These are phyloP conservation scores for Erigeron philadelphicus DNA, from an alignment of 140 eudicot genomes.

Conservation along the genomic window DNA sequence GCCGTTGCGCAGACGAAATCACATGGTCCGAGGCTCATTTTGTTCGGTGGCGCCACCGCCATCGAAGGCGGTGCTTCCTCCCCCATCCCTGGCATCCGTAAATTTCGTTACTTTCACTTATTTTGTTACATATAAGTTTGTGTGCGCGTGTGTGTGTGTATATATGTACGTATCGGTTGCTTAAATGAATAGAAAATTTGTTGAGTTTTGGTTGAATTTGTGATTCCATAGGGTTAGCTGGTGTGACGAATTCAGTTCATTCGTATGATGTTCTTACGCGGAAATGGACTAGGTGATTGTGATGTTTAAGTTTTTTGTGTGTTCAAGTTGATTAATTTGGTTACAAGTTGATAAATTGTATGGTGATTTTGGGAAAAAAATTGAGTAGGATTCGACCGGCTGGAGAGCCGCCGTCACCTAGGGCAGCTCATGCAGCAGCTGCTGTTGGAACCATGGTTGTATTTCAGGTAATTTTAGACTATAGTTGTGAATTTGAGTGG, in stretches of 20 bases:
- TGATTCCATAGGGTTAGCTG: conserved; percentile 63
- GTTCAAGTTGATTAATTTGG: neutral
- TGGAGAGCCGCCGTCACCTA: conserved; percentile 93
- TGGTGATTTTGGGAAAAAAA: conserved; percentile 7
- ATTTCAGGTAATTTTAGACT: conserved; percentile 62
- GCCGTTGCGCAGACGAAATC: conserved; percentile 73
- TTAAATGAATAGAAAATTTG: neutral
- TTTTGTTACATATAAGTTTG: neutral
- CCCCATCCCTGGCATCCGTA: conserved; percentile 64
- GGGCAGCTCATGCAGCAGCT: conserved; percentile 97
- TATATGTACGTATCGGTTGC: no score
- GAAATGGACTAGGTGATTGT: conserved; percentile 73
- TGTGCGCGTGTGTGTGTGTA: neutral
- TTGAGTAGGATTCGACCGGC: conserved; percentile 61
- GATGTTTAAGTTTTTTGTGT: neutral
- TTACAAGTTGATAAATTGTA: neutral
- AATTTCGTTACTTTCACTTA: neutral
- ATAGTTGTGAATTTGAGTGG: neutral
- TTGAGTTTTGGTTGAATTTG: conserved; percentile 12
- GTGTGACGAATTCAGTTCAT: conserved; percentile 80
- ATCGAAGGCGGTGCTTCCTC: conserved; percentile 70
- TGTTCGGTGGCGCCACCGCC: conserved; percentile 96
- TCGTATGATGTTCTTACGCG: conserved; percentile 70
- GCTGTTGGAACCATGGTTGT: conserved; percentile 95
- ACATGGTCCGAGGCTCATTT: conserved; percentile 81